Percentiles rank a stretch among this genome's conserved stretches.
Conservation (phyloP, 192 early-diverging fungal genomes). For the Dissophora ornata region DNA sequence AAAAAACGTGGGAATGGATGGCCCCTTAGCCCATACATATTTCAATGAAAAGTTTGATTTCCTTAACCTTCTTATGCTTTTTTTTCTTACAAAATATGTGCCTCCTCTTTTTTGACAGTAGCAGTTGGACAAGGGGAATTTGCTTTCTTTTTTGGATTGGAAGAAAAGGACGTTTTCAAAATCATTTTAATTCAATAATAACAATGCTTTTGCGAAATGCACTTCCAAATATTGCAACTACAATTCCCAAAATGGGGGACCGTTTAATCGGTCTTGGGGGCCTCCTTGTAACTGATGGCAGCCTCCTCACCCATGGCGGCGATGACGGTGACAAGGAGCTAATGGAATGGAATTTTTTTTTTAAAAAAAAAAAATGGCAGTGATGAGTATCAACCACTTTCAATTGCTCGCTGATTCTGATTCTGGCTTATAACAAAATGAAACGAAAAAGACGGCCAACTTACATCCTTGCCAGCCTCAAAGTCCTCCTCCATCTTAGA, state of each 20-base stretch:
- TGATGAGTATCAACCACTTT: no score
- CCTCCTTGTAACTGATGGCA: slow-evolving; percentile 84
- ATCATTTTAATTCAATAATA: slow-evolving; percentile 18
- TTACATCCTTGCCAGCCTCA: slow-evolving; percentile 63
- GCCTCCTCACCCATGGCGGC: slow-evolving; percentile 94
- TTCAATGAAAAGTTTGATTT: no score
- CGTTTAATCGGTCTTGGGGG: slow-evolving; percentile 65
- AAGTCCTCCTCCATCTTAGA: slow-evolving; percentile 79
- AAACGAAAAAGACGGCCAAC: slow-evolving; percentile 2
- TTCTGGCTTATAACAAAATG: no score
- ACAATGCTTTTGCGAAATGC: slow-evolving; percentile 32
- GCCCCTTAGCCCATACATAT: no score
- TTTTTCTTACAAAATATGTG: no score
- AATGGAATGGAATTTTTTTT: slow-evolving; percentile 43
- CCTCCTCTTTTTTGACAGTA: no score
- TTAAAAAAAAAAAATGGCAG: slow-evolving; percentile 3
- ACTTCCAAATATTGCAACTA: slow-evolving; percentile 14
- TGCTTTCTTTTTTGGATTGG: no score
- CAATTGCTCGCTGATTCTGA: no score
- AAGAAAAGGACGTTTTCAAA: slow-evolving; percentile 8
- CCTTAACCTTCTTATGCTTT: no score
- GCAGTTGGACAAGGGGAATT: no score
- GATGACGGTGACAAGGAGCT: slow-evolving; percentile 87
- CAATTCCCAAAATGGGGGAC: neutral
- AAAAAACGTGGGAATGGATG: no score